A percentile compares a stretch with the other conserved stretches of the same genome.
phyloP scores from a whole-genome alignment of 805 yeast genomes.

The Sugiyamaella americana region DNA sequence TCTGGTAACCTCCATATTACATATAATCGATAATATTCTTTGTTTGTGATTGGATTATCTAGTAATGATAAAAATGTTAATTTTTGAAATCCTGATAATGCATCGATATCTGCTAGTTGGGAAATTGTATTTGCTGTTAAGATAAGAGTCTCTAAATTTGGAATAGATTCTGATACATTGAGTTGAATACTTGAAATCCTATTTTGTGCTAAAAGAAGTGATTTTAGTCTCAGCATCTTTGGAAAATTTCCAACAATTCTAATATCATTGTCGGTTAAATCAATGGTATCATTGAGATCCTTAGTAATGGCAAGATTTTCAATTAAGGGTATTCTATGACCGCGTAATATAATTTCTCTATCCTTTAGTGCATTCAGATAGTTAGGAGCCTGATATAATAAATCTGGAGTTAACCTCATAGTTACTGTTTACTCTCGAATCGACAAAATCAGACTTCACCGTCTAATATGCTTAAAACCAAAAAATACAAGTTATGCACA shows the following conservation, averaged over 20 bases:
- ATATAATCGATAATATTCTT: conserved; percentile 52
- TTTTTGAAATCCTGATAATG: conserved; percentile 36
- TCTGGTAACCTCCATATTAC: conserved; percentile 59
- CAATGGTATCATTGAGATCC: conserved; percentile 51
- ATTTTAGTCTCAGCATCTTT: conserved; percentile 36
- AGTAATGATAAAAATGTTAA: conserved; percentile 45
- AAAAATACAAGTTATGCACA: too few species aligned
- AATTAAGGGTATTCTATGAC: conserved; percentile 36
- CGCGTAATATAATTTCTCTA: conserved; percentile 40
- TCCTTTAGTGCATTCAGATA: conserved; percentile 40
- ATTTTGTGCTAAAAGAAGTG: conserved; percentile 61
- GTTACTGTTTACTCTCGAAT: too few species aligned
- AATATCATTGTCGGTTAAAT: conserved; percentile 72
- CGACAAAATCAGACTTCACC: too few species aligned
- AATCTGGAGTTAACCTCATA: conserved; percentile 54
- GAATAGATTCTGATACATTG: conserved; percentile 33
- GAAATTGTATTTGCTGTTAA: conserved; percentile 48
- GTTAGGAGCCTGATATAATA: conserved; percentile 45
- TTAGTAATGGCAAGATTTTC: conserved; percentile 40
- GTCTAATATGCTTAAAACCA: too few species aligned
- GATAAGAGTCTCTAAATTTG: conserved; percentile 46
- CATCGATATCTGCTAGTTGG: conserved; percentile 40
- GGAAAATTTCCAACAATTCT: conserved; percentile 48
- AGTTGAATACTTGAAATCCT: conserved; percentile 42
- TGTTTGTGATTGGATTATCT: conserved; percentile 52